Conservation (phyloP, 2,329 filamentous ascomycete genomes). For the Onygenales sp. region DNA sequence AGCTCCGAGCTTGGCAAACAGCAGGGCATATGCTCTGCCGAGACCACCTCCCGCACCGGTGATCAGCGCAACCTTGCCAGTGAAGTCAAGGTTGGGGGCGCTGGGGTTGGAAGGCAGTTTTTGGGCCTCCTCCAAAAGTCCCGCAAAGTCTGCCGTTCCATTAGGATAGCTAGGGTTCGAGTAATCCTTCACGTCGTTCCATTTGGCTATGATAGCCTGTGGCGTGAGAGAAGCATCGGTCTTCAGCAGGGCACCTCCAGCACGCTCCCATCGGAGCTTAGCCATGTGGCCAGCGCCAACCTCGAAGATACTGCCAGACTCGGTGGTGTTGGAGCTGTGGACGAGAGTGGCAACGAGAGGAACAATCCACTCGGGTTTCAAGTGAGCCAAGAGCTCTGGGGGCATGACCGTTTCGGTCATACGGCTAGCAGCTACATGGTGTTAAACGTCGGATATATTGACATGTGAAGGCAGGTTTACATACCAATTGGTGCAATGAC, state of each 20-base stretch:
- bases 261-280: slow-evolving; percentile 91
- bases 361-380: slow-evolving; percentile 92
- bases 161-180: slow-evolving; percentile 71
- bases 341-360: slow-evolving; percentile 82
- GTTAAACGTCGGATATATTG: slow-evolving; percentile 2
- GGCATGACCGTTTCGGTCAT: slow-evolving; percentile 96
- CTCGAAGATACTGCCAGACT: slow-evolving; percentile 88
- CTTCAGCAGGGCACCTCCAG: slow-evolving; percentile 80
- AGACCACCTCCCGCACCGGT: slow-evolving; percentile 84
- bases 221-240: slow-evolving; percentile 82
- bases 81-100: slow-evolving; percentile 69
- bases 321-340: slow-evolving; percentile 71
- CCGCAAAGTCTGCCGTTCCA: slow-evolving; percentile 80
- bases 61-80: slow-evolving; percentile 73
- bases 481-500: slow-evolving; percentile 76
- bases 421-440: slow-evolving; percentile 63
- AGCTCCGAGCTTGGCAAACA: slow-evolving; percentile 75
- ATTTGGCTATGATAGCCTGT: slow-evolving; percentile 77
- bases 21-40: slow-evolving; percentile 79
- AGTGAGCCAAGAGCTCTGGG: slow-evolving; percentile 73
- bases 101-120: slow-evolving; percentile 64
- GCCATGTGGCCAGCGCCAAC: slow-evolving; percentile 85
- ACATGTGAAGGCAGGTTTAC: slow-evolving; percentile 8
- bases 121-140: slow-evolving; percentile 71
- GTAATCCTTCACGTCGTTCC: slow-evolving; percentile 81